Evolutionary conservation across 306 rosid genomes (phyloP), one percentile per base, ranked within the genome.

Genomic region (Morella rubra): DNA sequence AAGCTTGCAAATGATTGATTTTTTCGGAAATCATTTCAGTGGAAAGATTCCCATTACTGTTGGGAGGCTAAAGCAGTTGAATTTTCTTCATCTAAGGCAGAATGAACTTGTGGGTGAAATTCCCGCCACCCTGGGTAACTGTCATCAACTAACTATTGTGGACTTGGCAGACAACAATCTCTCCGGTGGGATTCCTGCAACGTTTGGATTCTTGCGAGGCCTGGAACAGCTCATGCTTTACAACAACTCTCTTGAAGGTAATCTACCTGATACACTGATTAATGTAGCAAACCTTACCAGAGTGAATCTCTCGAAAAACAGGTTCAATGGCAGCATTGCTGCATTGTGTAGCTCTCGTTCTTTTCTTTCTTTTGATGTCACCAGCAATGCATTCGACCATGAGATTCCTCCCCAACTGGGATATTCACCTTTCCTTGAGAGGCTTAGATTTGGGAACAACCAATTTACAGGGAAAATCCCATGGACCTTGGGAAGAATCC

Each of bases 211-310:
- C 71, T 83, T 95, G 56, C 14, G 32, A 67, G 81, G 86, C 19
- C 66, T 95, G 82, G 86, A 92, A 77, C 84, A 86, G 86, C 82
- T 95, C 73, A 90, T 95, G 99, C 89, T 95, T 9, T 95, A 95
- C 86, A 95, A 95, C 89, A 95, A 95, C 51, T 88, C 99, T 10
- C 97, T 95, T 53, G 92, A 90, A 91, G 99, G 99, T 86, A 85
- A 79, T 81, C 93, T 92, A 54, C 97, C 99, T 82, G 83, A 61
- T 75, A 81, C 86, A 50, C 82, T 95, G 74, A 80, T 79, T 81
- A 69, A 80, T 72, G 61, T 89, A 73, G 75, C 81, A 64, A 95
- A 95, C 68, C 84, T 92, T 87, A 90, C 96, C 55, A 80, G 99
- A 78, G 88, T 95, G 80, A 95, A 95, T 81, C 86, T 95, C 32